Evolutionary conservation across 805 yeast genomes (phyloP).

Genomic region (Candida qinlingensis): DNA sequence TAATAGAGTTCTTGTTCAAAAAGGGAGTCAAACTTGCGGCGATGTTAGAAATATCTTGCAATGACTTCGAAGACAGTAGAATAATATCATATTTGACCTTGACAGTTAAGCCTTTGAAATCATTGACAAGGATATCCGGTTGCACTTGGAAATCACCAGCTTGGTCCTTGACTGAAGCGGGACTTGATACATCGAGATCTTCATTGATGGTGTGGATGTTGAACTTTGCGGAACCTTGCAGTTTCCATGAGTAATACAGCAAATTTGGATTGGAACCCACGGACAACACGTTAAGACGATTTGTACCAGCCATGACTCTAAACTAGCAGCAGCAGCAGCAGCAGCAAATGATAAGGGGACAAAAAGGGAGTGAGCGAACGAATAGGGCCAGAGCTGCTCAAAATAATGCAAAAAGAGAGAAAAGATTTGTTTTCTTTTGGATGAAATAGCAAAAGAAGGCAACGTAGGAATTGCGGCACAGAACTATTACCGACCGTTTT

Average conservation of each 20-base stretch:
- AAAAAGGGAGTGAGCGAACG: background rate
- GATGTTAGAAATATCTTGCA: conserved; percentile 45
- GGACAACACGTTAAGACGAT: conserved; percentile 27
- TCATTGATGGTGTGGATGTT: conserved; percentile 38
- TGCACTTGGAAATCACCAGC: conserved; percentile 11
- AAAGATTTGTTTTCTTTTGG: background rate
- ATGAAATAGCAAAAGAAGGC: background rate
- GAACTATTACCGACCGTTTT: background rate
- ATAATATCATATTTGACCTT: conserved; percentile 36
- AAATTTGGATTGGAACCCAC: conserved; percentile 57
- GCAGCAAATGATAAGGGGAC: background rate
- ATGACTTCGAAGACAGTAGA: conserved; percentile 40
- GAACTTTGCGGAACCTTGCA: conserved; percentile 40
- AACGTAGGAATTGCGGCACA: background rate
- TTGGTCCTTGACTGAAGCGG: conserved; percentile 14
- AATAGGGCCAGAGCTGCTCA: background rate
- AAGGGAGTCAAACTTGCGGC: conserved; percentile 34
- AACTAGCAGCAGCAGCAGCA: background rate
- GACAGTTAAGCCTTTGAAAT: conserved; percentile 10
- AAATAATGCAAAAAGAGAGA: background rate
- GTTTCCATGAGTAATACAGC: conserved; percentile 54
- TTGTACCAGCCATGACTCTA: conserved; percentile 4
- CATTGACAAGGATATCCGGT: conserved; percentile 6
- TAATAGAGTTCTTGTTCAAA: conserved; percentile 40
- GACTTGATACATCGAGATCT: conserved; percentile 4